These are phyloP conservation scores for Candida yuanshanica DNA, from an alignment of 805 yeast genomes.

Conservation along the genomic window DNA sequence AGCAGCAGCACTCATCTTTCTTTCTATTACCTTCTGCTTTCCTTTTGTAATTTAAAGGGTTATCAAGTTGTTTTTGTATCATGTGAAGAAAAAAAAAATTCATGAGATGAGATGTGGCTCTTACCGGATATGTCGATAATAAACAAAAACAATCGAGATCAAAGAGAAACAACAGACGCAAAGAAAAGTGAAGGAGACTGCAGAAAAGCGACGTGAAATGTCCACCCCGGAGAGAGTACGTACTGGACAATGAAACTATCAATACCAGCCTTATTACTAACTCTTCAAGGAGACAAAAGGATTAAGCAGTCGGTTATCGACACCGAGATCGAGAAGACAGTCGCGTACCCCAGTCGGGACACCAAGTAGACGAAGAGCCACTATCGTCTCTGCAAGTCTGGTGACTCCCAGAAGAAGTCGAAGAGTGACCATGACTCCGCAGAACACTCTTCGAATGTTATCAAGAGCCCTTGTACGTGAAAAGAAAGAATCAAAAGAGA, in stretches of 20 bases:
- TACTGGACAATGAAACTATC: not conserved
- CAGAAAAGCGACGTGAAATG: not conserved
- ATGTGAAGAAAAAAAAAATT: slow-evolving; percentile 1
- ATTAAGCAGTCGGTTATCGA: slow-evolving; percentile 4
- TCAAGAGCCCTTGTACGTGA: slow-evolving; percentile 18
- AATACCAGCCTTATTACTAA: not conserved
- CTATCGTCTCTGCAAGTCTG: slow-evolving; percentile 17
- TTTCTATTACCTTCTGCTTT: not conserved
- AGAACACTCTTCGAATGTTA: slow-evolving; percentile 16
- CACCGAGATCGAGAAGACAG: slow-evolving; percentile 12
- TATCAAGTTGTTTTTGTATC: not conserved
- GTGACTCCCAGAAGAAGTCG: slow-evolving; percentile 20
- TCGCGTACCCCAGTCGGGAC: slow-evolving; percentile 17
- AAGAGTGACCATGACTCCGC: slow-evolving; percentile 17
- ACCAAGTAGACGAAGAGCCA: slow-evolving; percentile 20
- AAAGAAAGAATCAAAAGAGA: not conserved
- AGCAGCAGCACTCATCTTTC: slow-evolving; percentile 11
- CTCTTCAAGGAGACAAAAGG: not conserved
- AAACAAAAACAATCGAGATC: not conserved
- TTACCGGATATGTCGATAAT: slow-evolving; percentile 1
- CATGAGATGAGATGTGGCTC: not conserved
- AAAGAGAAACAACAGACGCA: not conserved
- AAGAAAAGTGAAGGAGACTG: not conserved
- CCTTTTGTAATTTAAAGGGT: too few relatives aligned
- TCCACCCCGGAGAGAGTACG: not conserved